Evolutionary conservation across 1,139 yeast genomes (phyloP), one percentile per base, ranked within the genome.

Genomic region (Taphrina pruni): DNA sequence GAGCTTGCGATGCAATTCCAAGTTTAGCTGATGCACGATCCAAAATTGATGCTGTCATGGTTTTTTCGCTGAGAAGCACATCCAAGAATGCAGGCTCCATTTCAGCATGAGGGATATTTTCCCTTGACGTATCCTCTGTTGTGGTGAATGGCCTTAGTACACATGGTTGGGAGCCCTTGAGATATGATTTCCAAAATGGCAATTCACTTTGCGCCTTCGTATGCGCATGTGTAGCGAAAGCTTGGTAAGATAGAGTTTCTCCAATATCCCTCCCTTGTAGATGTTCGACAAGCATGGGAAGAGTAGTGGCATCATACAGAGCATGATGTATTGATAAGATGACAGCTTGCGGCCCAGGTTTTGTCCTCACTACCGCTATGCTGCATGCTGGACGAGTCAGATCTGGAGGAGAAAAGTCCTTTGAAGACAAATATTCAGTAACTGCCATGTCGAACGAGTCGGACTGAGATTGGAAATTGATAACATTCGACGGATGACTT

Each of bases 301-400:
- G 50, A 51, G 73, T 70, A 73, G 74, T 73, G 7, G 73, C 76
- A 69, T 74, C 76, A 55, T 74, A 74, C 45, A 74, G 52, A 17
- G 75, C 73, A 66, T 74, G 76, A 60, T 74, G 76, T 8, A 74
- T 70, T 7, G 69, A 57, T 39, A 74, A 46, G 36, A 66, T 36
- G 11, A 41, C 43, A 4, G 65, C 43, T 14, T 64, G 26, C 41
- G 17, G 6, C 12, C 36, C 46, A 8, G 17, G 57, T 9, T 36
- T 21, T 8, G 51, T 35, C 17, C 36, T 51, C 14, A 66, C 54
- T 1, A 51, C 11, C 12, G 50, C 41, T 36, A 60, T 17, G 3
- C 20, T 8, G 6, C 20, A 20, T 17, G 61, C 66, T 2, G 66
- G 54, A 9, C 51, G 55, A 17, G 20, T 45, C 48, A 60, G 36